Evolutionary conservation across 306 rosid species (phyloP), one percentile per base, ranked within the genome.

Genomic region (Castanospermum australe): DNA sequence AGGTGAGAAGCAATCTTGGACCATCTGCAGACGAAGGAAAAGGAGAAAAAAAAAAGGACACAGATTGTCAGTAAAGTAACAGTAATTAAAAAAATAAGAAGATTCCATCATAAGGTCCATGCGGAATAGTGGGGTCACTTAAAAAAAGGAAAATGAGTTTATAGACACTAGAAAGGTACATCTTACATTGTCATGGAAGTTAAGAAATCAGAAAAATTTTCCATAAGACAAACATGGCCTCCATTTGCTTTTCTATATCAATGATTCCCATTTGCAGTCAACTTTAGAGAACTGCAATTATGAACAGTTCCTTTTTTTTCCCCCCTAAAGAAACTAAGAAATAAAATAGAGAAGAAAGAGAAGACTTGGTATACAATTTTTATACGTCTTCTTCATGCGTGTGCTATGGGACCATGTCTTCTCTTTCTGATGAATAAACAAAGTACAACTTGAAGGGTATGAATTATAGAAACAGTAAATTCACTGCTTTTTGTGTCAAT

Each of bases 1-100:
- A 92, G 90, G 73, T 87, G 89, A 83, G 94, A 90, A 69, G 94
- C 94, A 80, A 92, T 92, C 81, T 90, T 88, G 0, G 97, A 92
- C 97, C 97, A 92, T 76, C 94, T 92, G 66, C 45, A 57, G 8
- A 21, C 55, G 9, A 42, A 71, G 0, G 39, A 67, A 36, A 5
- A 1, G 10, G 10, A 15, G 15, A 35, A 12, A 6, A 4, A 18
- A 10, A 14, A 30, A 20, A 21, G 9, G 13, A 44, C 21, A 63
- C 24, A 17, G 48, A 8, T 64, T 67, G 57, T 65, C 6, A 54
- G 5, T 42, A 79, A 21, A 78, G 17, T 47, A 50, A 48, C 4
- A 24, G 25, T 33, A 6, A 55, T 59, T 44, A 22, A 6, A 17
- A 18, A 17, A 45, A 75, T 10, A 22, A 35, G 21, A 9, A 3